Evolutionary conservation across 2,329 filamentous ascomycete species (phyloP), one percentile per base, ranked within the genome.

Genomic region (Acarospora socialis): DNA sequence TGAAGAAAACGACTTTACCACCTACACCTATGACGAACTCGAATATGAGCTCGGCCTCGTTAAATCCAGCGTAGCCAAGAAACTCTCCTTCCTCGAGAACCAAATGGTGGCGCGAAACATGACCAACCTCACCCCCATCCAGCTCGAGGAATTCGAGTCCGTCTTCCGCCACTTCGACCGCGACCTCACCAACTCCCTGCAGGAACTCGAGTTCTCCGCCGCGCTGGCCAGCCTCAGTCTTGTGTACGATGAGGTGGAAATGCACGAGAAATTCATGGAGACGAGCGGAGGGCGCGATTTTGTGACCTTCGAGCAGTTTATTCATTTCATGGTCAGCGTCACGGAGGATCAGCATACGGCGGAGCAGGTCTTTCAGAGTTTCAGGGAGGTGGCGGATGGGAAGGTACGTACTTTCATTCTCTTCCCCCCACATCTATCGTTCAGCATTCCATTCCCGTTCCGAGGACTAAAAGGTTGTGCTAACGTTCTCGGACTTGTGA

Each of bases 1-100:
- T 42, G 90, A 98, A 56, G 90, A 98, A 50, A 98, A 98, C 56
- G 90, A 98, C 61, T 95, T 90, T 55, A 98, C 90, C n/a, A 95
- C 87, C 6, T 95, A 95, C 59, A 93, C 87, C 7, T 90, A 95
- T 54, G 90, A 98, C 51, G 90, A 98, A 57, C 68, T 98, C 24
- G 75, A 76, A 38, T 98, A 98, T 59, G 90, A 98, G 58, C 68
- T 95, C 36, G 77, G 82, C 10, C 68, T 98, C 18, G 90, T 95
- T 35, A 86, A 84, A 52, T 78, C 81, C 18, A 90, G 81, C 7
- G 87, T 95, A 17, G 79, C 84, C 42, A 98, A 95, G 65, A 98
- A 98, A 59, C 71, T 95, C 34, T 78, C 81, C 25, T 98, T 98
- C 61, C 65, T 98, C 34, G 87, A 98, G 51, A 98, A 98, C 59